These are phyloP conservation scores for Cinnamomum micranthum DNA, from an alignment of 164 flowering plant species.

Conservation along the genomic window DNA sequence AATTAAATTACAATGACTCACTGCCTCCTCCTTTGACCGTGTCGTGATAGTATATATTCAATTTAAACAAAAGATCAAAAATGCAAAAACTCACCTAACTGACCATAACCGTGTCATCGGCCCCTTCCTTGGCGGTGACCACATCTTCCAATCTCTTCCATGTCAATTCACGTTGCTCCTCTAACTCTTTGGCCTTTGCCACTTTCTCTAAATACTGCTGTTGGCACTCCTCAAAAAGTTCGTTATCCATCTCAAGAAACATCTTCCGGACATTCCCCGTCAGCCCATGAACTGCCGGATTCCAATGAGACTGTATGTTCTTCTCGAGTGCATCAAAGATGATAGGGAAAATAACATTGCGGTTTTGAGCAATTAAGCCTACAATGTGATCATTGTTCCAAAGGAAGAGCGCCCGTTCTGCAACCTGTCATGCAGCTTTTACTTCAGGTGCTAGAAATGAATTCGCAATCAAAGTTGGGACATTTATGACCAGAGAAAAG, in stretches of 20 bases:
- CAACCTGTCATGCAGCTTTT: conserved; percentile 49
- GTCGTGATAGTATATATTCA: background rate
- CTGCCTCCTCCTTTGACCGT: background rate
- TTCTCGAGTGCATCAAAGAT: conserved; percentile 68
- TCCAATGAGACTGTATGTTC: conserved; percentile 68
- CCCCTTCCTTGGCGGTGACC: conserved; percentile 37
- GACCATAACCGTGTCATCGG: conserved; percentile 43
- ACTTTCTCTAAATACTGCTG: conserved; percentile 47
- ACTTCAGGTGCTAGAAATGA: background rate
- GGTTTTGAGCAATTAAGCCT: conserved; percentile 70
- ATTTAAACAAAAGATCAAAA: background rate
- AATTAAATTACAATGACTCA: conserved; percentile 1
- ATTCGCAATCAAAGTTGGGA: background rate
- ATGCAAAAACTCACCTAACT: conserved; percentile 5
- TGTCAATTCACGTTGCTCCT: conserved; percentile 50
- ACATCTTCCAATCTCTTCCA: conserved; percentile 71
- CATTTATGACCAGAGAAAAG: background rate
- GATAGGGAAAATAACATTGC: conserved; percentile 51
- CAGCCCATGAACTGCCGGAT: conserved; percentile 73
- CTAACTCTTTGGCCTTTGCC: conserved; percentile 41
- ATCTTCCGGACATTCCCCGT: conserved; percentile 64
- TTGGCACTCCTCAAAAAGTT: conserved; percentile 67
- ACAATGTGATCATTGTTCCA: conserved; percentile 89
- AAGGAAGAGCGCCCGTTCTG: conserved; percentile 76
- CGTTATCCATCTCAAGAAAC: conserved; percentile 73